Base-by-base conservation (phyloP, 805 yeast genomes). In the Yamadazyma insecticola region DNA sequence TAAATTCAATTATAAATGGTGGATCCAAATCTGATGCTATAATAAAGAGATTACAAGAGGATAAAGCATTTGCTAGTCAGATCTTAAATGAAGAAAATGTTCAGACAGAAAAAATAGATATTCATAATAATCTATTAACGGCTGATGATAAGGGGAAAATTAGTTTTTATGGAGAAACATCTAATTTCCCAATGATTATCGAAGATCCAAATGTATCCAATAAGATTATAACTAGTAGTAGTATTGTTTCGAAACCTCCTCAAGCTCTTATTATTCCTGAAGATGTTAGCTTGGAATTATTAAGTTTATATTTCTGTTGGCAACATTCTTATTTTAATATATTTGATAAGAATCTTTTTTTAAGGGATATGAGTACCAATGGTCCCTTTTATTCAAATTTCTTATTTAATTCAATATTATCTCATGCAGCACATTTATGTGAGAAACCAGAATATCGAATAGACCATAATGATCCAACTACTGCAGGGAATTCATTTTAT, bases 221-320 rank as follows among this genome's bases (percentile, higher is more conserved):
- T 20, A 7, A 22, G 3, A 30, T 15, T 4, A 12, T 11, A 2
- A 16, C 13, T 3, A 10, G 13, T 8, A 15, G 22, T 13, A 13
- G 27, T 8, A 13, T 15, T 11, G 8, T 13, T 8, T 13, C 20
- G 15, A 16, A 22, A 16, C 12, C 9, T 15, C 20, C 24, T 11
- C 11, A 13, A 25, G 24, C 18, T 15, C 18, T 22, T 15, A 8
- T 19, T 13, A 20, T 21, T 4, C 23, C 26, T 24, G 25, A 34
- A 21, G 23, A 27, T 24, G 16, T 19, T 5, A 19, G 16, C n/a
- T 16, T 28, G 18, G 35, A 31, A 14, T 22, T 37, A 19, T 22
- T 37, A 9, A 29, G 30, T 23, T 26, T 33, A 13, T 37, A 37
- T 16, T 37, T 30, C 22, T 33, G 38, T 22, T 37, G 41, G 41